phyloP scores from a whole-genome alignment of 352 stramenopile species.

The Phytophthora crassamura region DNA sequence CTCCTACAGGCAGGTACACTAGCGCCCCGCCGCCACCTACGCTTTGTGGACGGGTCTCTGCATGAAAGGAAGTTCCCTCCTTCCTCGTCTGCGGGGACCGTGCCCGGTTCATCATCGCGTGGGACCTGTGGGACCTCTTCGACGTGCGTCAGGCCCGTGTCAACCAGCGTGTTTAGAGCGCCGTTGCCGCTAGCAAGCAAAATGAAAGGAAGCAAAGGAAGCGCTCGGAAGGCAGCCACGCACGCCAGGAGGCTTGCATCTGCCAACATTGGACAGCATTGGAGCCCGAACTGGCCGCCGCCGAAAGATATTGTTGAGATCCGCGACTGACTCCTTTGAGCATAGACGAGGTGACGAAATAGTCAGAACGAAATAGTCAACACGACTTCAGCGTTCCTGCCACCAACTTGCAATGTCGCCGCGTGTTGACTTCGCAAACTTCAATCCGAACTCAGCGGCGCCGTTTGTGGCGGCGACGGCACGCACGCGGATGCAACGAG shows the following conservation, averaged over 20 bases:
- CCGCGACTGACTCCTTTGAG: slow-evolving; percentile 18
- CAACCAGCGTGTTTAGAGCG: not conserved
- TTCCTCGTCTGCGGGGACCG: slow-evolving; percentile 39
- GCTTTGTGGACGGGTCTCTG: slow-evolving; percentile 37
- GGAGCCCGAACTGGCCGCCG: too few species aligned
- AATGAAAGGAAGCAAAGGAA: slow-evolving; percentile 2
- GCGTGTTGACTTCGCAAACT: slow-evolving; percentile 6
- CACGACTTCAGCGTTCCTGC: slow-evolving; percentile 18
- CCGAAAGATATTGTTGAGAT: slow-evolving; percentile 27
- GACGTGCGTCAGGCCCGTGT: slow-evolving; percentile 24
- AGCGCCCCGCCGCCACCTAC: slow-evolving; percentile 26
- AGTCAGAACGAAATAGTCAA: slow-evolving; percentile 29
- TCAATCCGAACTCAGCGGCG: slow-evolving; percentile 17
- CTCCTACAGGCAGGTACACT: too few species aligned
- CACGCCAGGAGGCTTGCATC: not conserved
- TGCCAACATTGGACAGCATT: not conserved
- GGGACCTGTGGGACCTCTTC: slow-evolving; percentile 15
- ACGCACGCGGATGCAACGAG: too few species aligned
- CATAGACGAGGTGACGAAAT: slow-evolving; percentile 26
- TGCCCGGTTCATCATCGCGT: not conserved
- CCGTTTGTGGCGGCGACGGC: slow-evolving; percentile 1
- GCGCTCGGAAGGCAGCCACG: too few species aligned
- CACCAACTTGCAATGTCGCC: slow-evolving; percentile 6
- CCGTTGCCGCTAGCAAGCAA: not conserved
- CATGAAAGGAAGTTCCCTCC: slow-evolving; percentile 29